Evolutionary conservation across 495 filamentous ascomycete genomes (phyloP), one percentile per base, ranked within the genome.

Genomic region (Friedmanniomyces endolithicus): DNA sequence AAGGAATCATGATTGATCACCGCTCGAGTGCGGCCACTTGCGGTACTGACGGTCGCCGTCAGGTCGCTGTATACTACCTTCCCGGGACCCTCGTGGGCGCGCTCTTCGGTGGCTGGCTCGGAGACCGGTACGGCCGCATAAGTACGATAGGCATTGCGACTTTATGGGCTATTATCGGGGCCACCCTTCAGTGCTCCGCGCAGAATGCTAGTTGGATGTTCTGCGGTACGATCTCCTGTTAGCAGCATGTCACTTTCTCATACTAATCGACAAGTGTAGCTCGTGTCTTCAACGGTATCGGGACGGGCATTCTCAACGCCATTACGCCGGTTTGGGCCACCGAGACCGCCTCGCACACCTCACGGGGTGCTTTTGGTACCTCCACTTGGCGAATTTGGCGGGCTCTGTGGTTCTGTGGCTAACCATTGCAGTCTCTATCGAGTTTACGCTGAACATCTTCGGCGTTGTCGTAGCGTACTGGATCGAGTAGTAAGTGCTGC

Each of bases 251-350:
- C 3, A 22, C 20, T 23, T 7, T 23, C 17, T 7, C 11, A 22
- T 14, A 25, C 47, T 50, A 25, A 50, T 25, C 12, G n/a, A n/a
- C n/a, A 33, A 11, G 8, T 12, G 9, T 19, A 50, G 78, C 82
- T 23, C 77, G 83, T 53, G 69, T 77, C 19, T 67, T 85, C 51
- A 85, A 84, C 54, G 83, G 83, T 14, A 76, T 82, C 45, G 83
- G 83, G n/a, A 86, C 82, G n/a, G 83, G 83, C 37, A 80, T 85
- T 46, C 63, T 86, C 24, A 86, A 84, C 56, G 79, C 81, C 16
- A 83, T 86, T 48, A 75, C 81, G n/a, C 83, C 83, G 0, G 83
- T 85, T 31, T 85, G 81, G 74, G 81, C 81, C 19, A 83, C 83
- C 6, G 83, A 86, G 64, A 82, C 78, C 1, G 78, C 80, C 8